A percentile compares a stretch with the other conserved stretches of the same genome.
Evolutionary conservation across 2,329 filamentous ascomycete genomes (phyloP).

Genomic region (Parastagonospora avenae): DNA sequence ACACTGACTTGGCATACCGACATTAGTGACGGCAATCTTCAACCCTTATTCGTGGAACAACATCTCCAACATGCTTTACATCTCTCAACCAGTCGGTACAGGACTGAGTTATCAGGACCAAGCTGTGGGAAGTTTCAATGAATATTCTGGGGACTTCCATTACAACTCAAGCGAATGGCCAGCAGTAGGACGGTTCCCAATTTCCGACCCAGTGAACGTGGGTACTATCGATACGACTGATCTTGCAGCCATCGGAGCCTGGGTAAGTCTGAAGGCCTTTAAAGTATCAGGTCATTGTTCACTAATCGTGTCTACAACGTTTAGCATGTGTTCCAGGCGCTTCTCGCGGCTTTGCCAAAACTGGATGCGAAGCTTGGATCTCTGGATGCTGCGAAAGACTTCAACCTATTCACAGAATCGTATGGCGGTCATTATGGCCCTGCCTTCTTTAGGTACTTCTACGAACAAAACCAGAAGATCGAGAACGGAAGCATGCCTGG

Average conservation of each 20-base stretch:
- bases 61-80: constrained; percentile 64
- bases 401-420: constrained; percentile 64
- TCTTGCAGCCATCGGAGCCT: constrained; percentile 55
- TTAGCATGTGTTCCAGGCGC: constrained; percentile 30
- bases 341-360: constrained; percentile 27
- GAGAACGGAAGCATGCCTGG: constrained; percentile 55
- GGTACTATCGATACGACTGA: constrained; percentile 60
- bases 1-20: too few relatives aligned
- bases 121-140: constrained; percentile 35
- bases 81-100: constrained; percentile 65
- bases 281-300: too few relatives aligned
- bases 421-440: constrained; percentile 58
- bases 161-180: constrained; percentile 50
- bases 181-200: constrained; percentile 55
- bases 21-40: constrained; percentile 35
- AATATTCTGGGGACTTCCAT: constrained; percentile 52
- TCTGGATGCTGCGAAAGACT: constrained; percentile 41
- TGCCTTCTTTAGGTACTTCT: constrained; percentile 63
- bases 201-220: constrained; percentile 51
- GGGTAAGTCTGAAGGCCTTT: too few relatives aligned
- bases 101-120: constrained; percentile 56
- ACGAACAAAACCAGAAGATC: constrained; percentile 62
- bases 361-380: constrained; percentile 43
- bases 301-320: too few relatives aligned
- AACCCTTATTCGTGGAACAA: constrained; percentile 68